A percentile compares a stretch with the other conserved stretches of the same genome.
These are phyloP conservation scores for Psidium friedrichsthalianum DNA, from an alignment of 345 rosid species.

Conservation along the genomic window DNA sequence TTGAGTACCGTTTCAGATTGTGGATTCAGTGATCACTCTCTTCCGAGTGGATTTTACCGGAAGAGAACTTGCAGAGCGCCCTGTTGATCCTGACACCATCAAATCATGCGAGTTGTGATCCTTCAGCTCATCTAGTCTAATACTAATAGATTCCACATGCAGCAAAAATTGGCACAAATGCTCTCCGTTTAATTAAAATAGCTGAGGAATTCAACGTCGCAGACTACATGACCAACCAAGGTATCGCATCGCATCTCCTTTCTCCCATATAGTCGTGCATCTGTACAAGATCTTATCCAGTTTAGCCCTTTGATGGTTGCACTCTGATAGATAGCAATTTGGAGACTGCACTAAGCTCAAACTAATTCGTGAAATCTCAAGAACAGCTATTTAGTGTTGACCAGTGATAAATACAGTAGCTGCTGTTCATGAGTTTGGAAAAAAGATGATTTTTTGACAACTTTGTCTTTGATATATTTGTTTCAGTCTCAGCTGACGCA, in stretches of 20 bases:
- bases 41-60: conserved; percentile 84
- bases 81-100: conserved; percentile 25
- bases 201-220: conserved; percentile 94
- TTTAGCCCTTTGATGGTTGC: not conserved
- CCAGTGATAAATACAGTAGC: not conserved
- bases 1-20: conserved; percentile 37
- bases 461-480: conserved; percentile 2
- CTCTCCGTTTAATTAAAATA: conserved; percentile 71
- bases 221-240: conserved; percentile 91
- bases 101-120: not conserved
- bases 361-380: not conserved
- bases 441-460: not conserved
- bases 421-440: not conserved
- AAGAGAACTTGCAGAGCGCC: conserved; percentile 85
- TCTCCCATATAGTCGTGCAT: not conserved
- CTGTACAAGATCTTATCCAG: not conserved
- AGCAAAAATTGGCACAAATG: conserved; percentile 98
- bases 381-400: not conserved
- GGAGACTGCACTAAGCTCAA: not conserved
- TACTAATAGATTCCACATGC: conserved; percentile 5
- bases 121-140: not conserved
- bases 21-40: conserved; percentile 78
- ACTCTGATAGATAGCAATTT: not conserved
- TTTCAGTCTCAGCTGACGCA: conserved; percentile 76
- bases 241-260: conserved; percentile 8